Evolutionary conservation across 2,329 filamentous ascomycete species (phyloP).

Genomic region (Aspergillus clavatus): DNA sequence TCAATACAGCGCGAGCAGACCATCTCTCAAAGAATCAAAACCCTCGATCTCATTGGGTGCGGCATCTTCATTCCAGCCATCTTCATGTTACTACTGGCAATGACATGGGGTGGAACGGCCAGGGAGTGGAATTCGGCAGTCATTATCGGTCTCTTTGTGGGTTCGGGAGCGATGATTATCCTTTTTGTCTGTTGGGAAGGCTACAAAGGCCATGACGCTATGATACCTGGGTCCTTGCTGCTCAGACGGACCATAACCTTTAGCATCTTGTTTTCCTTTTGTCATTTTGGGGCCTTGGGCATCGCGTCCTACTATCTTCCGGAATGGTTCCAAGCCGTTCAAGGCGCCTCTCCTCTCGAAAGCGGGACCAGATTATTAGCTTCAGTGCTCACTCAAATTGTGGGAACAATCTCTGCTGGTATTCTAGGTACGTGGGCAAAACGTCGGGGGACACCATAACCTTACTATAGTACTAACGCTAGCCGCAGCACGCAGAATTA

Average conservation of each 20-base stretch:
- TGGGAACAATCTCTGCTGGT: slow-evolving; percentile 6
- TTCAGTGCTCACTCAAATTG: slow-evolving; percentile 8
- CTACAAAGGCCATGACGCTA: slow-evolving; percentile 4
- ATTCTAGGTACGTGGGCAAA: slow-evolving; percentile 1
- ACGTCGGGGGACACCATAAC: no score
- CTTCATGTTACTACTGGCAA: slow-evolving; percentile 21
- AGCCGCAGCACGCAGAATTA: slow-evolving; percentile 3
- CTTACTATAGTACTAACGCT: background rate
- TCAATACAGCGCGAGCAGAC: background rate
- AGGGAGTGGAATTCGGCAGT: slow-evolving; percentile 19
- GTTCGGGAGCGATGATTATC: slow-evolving; percentile 4
- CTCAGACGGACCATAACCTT: background rate
- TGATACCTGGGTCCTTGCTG: slow-evolving; percentile 6
- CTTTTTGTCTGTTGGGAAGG: slow-evolving; percentile 3
- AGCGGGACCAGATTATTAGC: slow-evolving; percentile 14
- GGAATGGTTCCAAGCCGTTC: slow-evolving; percentile 15
- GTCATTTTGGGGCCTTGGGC: slow-evolving; percentile 6
- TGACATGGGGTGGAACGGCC: slow-evolving; percentile 21
- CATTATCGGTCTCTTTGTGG: slow-evolving; percentile 22
- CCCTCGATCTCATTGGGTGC: slow-evolving; percentile 22
- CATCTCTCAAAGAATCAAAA: slow-evolving; percentile 4
- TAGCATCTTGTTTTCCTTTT: slow-evolving; percentile 4
- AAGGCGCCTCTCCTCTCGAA: slow-evolving; percentile 7
- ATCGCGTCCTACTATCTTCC: slow-evolving; percentile 15
- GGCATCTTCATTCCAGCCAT: slow-evolving; percentile 18